phyloP scores from a whole-genome alignment of 2,329 filamentous ascomycete species.

The Neofusicoccum kwambonambiense region DNA sequence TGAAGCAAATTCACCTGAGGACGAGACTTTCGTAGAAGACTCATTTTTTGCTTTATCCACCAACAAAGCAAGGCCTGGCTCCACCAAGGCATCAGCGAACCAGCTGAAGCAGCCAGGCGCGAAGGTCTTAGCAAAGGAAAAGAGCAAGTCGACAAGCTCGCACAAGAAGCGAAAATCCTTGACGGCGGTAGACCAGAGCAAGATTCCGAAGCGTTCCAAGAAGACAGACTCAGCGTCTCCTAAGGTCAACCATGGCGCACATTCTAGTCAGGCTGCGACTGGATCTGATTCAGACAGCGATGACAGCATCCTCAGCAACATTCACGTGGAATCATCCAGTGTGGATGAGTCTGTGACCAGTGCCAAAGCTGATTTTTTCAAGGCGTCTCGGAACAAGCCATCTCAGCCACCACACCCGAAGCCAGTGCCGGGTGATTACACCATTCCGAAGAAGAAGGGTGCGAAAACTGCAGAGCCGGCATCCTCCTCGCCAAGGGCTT shows the following conservation, averaged over 20 bases:
- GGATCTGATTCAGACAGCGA: constrained; percentile 22
- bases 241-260: background rate
- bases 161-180: constrained; percentile 26
- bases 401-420: background rate
- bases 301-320: constrained; percentile 40
- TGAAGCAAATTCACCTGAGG: background rate
- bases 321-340: constrained; percentile 34
- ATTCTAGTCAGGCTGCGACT: constrained; percentile 18
- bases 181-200: constrained; percentile 19
- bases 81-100: background rate
- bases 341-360: background rate
- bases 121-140: background rate
- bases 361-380: background rate
- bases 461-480: background rate
- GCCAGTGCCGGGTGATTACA: background rate
- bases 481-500: background rate
- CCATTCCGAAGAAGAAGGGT: background rate
- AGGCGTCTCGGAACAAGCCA: background rate
- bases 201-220: constrained; percentile 22
- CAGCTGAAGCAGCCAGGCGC: background rate
- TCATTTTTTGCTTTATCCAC: background rate
- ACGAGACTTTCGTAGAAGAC: constrained; percentile 3
- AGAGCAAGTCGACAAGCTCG: background rate
- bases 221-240: background rate
- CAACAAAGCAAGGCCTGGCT: background rate